Conservation (phyloP, 2,329 filamentous ascomycete genomes). For the Xylariaceae sp. region DNA sequence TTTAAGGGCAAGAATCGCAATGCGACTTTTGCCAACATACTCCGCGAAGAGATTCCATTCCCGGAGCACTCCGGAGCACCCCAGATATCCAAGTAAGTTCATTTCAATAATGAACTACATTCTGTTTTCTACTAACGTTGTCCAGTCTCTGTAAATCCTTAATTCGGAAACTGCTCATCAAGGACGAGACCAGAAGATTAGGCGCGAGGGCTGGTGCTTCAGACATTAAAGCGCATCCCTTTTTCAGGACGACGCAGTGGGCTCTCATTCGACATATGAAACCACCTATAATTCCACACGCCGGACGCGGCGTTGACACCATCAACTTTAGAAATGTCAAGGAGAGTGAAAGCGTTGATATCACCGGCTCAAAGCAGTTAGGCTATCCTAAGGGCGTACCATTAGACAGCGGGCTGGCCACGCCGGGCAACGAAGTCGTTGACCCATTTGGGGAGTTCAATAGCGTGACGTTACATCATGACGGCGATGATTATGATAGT, state of each 20-base stretch:
- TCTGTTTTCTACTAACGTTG: slow-evolving; percentile 15
- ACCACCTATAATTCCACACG: slow-evolving; percentile 91
- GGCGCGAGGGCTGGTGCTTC: slow-evolving; percentile 94
- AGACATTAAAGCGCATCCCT: slow-evolving; percentile 93
- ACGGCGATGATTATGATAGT: slow-evolving; percentile 73
- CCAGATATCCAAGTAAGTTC: slow-evolving; percentile 85
- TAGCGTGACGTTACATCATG: slow-evolving; percentile 94
- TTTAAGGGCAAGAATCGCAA: slow-evolving; percentile 99
- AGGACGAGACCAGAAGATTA: slow-evolving; percentile 91
- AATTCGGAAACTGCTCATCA: slow-evolving; percentile 95
- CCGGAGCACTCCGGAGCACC: slow-evolving; percentile 84
- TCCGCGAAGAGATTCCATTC: slow-evolving; percentile 94
- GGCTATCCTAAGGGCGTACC: slow-evolving; percentile 74
- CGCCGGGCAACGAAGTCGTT: slow-evolving; percentile 76
- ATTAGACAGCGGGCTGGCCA: slow-evolving; percentile 81
- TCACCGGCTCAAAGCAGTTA: slow-evolving; percentile 61
- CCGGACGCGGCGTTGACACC: slow-evolving; percentile 88
- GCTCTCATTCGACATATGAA: slow-evolving; percentile 97
- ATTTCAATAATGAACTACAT: slow-evolving; percentile 72
- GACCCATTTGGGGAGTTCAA: slow-evolving; percentile 99
- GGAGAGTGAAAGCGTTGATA: slow-evolving; percentile 93
- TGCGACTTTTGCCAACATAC: slow-evolving; percentile 95
- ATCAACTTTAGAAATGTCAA: slow-evolving; percentile 98
- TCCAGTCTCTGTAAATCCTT: slow-evolving; percentile 89
- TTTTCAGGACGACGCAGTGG: slow-evolving; percentile 97